Conservation (phyloP, 177 flowering plant species). For the Tripterygium wilfordii region DNA sequence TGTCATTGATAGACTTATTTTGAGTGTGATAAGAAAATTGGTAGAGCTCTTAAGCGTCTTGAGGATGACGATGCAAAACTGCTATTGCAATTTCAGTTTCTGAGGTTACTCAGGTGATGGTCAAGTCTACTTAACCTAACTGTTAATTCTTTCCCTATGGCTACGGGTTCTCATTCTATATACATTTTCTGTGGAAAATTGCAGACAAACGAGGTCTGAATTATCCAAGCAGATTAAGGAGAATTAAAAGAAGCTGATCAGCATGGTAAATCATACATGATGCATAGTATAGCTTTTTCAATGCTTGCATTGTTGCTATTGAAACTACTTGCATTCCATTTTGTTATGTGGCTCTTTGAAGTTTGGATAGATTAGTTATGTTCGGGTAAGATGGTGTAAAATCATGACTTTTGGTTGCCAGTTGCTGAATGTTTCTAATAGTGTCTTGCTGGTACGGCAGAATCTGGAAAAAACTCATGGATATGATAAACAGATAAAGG, state of each 20-base stretch:
- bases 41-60: constrained; percentile 90
- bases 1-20: constrained; percentile 89
- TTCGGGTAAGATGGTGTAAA: too few species aligned
- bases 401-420: not conserved
- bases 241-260: constrained; percentile 86
- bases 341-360: too few species aligned
- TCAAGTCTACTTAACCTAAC: not conserved
- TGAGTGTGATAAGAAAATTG: constrained; percentile 94
- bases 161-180: too few species aligned
- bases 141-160: too few species aligned
- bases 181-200: too few species aligned
- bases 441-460: not conserved
- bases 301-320: too few species aligned
- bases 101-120: constrained; percentile 79
- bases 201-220: constrained; percentile 82
- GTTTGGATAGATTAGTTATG: too few species aligned
- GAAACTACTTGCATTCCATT: too few species aligned
- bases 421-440: too few species aligned
- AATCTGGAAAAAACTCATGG: too few species aligned
- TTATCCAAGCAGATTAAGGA: constrained; percentile 87
- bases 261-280: constrained; percentile 41
- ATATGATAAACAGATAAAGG: too few species aligned
- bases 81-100: constrained; percentile 96
- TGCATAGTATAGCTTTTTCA: too few species aligned
- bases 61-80: constrained; percentile 98